Percentiles rank a stretch among this genome's conserved stretches.
phyloP scores from a whole-genome alignment of 106 monocot species.

The Amphibolis antarctica region DNA sequence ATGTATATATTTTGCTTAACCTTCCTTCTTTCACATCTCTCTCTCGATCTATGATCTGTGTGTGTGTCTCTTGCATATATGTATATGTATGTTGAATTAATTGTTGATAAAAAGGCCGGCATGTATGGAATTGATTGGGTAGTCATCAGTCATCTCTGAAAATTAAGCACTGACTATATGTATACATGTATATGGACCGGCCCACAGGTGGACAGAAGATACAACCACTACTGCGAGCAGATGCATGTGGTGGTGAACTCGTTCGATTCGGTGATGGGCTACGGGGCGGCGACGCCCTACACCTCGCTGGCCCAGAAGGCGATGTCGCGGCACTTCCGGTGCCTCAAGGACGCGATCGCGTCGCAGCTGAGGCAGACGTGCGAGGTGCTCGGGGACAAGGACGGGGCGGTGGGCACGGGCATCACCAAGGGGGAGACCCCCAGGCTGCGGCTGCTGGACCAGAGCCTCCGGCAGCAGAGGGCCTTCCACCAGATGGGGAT shows the following conservation, averaged over 20 bases:
- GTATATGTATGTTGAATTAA: too few relatives aligned
- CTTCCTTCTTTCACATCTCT: too few relatives aligned
- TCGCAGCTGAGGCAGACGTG: slow-evolving; percentile 58
- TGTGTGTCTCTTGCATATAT: too few relatives aligned
- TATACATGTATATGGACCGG: background rate
- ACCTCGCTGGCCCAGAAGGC: slow-evolving; percentile 88
- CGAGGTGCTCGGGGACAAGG: slow-evolving; percentile 80
- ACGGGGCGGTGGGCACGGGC: slow-evolving; percentile 38
- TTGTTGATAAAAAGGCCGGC: too few relatives aligned
- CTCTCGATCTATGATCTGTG: too few relatives aligned
- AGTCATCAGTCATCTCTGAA: too few relatives aligned
- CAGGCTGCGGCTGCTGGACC: slow-evolving; percentile 59
- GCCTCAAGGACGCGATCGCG: slow-evolving; percentile 74
- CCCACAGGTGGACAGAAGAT: slow-evolving; percentile 78
- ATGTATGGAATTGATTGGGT: too few relatives aligned
- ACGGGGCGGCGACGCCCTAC: slow-evolving; percentile 85
- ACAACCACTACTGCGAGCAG: slow-evolving; percentile 93
- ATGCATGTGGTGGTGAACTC: slow-evolving; percentile 99
- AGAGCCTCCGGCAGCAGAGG: slow-evolving; percentile 73
- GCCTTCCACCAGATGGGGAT: slow-evolving; percentile 95
- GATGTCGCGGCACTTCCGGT: slow-evolving; percentile 93
- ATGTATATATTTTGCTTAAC: too few relatives aligned
- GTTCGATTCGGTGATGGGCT: slow-evolving; percentile 88
- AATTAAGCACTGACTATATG: background rate
- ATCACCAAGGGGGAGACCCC: slow-evolving; percentile 95